Evolutionary conservation across 768 basidiomycete species (phyloP).

Genomic region (Krasilnikovozyma curviuscula): DNA sequence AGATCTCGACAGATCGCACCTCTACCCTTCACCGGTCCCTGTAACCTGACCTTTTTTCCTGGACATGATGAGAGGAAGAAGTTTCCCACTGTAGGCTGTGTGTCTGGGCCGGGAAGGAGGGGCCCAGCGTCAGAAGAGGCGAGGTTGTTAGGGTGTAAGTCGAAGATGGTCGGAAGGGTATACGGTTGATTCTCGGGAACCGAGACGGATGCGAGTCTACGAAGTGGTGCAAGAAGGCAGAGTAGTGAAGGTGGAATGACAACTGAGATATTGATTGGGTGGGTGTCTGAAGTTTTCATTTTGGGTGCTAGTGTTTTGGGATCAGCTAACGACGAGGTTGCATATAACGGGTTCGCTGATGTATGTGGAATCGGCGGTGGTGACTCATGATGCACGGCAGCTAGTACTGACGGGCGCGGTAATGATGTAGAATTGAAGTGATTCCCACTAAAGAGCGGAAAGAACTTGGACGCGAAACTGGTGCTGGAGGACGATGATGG

Average conservation of each 20-base stretch:
- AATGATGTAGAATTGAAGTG: not conserved
- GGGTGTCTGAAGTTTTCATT: constrained; percentile 51
- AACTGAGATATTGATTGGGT: constrained; percentile 62
- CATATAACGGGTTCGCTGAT: constrained; percentile 8
- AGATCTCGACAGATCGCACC: constrained; percentile 68
- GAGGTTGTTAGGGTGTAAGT: not conserved
- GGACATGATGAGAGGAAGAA: constrained; percentile 77
- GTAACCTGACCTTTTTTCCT: constrained; percentile 59
- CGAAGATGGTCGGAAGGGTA: too few relatives aligned
- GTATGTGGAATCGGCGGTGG: constrained; percentile 17
- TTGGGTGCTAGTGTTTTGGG: not conserved
- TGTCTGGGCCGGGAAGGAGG: not conserved
- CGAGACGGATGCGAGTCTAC: not conserved
- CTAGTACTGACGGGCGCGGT: not conserved
- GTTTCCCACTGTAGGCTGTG: constrained; percentile 43
- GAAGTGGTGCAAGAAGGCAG: constrained; percentile 28
- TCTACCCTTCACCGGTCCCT: constrained; percentile 58
- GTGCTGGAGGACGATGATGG: not conserved
- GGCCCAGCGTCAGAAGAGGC: not conserved
- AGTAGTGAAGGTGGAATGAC: constrained; percentile 44
- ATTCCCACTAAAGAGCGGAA: not conserved
- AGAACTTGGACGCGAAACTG: too few relatives aligned
- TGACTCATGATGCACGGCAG: not conserved
- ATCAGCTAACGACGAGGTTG: not conserved
- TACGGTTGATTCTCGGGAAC: not conserved